Base-by-base conservation (phyloP, 2,329 filamentous ascomycete genomes). In the Ascochyta viciae-villosae region DNA sequence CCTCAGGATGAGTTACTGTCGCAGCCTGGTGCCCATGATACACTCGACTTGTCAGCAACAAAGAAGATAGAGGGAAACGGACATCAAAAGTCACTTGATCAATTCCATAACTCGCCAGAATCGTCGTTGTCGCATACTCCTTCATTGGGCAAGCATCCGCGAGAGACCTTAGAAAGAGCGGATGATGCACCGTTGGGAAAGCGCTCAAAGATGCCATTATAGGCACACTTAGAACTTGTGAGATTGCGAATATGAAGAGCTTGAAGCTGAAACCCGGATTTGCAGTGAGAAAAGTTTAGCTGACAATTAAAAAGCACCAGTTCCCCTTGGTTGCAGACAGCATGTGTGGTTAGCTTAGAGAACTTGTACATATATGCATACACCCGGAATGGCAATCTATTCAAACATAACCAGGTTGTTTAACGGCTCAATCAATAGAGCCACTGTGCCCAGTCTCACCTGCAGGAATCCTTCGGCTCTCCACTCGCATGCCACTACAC, bases 401-500 rank as follows among this genome's bases (percentile, higher is more conserved):
- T 31, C 29, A 31, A 19, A 31, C 13, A 31, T 6, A 13, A 31
- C 29, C 29, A 12, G 9, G 29, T 13, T 13, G 12, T 6, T 6
- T 15, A 31, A 13, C 29, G 5, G 5, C 12, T 15, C 29, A 31
- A 10, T 31, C 4, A 4, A 4, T 31, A 2, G 6, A 13, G 12
- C 13, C 29, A 22, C 22, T 37, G 38, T n/a, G 33, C 16, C 40
- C 12, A 38, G 24, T 31, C 40, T 38, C 19, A 44, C 40, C 24
- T 38, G 40, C 48, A 43, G 29, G 9, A 47, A 39, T 3, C 22
- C 31, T 37, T 34, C 49, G 49, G 48, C 48, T 44, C 48, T 43
- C 48, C 48, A 26, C 48, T 7, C 24, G 6, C 46, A 26, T 33
- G 26, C 39, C n/a, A 43, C 23, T n/a, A 8, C n/a, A n/a, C 13